Base-by-base conservation (phyloP, 805 yeast genomes). In the Candida nanaspora region DNA sequence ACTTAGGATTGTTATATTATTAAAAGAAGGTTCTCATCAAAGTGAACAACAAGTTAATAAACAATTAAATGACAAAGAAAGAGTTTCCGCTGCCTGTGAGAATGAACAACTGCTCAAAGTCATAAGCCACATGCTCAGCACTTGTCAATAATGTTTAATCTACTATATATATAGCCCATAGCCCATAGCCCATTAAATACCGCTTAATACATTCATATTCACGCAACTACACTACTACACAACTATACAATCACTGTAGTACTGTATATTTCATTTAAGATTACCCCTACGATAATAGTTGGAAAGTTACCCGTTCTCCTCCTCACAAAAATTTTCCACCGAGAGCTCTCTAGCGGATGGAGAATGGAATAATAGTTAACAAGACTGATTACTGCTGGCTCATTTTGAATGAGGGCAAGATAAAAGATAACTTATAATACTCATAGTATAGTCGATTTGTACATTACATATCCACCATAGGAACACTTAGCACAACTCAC, bases 71-170 rank as follows among this genome's bases (percentile, higher is more conserved):
- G 99, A 93, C 58, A 93, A 93, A 64, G 99, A 93, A 63, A 70
- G 99, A 46, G 97, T 93, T 0, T 94, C 96, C 26, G 98, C 98
- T 22, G 99, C 99, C 0, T 89, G 98, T 61, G 98, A 93, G 56
- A 93, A 93, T 54, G 95, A 85, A 42, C 98, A 93, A 65, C 68
- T 93, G 33, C 65, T 89, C 31, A 74, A 80, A 25, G 99, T 93
- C n/a, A 84, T 93, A 30, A 83, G 88, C 49, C 87, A 83, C 47
- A 93, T 93, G 99, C 70, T 93, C 43, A 72, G 84, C 29, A 82
- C 93, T 3, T 93, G 98, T 55, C 65, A 63, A 41, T 72, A 48
- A 44, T n/a, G 20, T n/a, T n/a, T 8, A 21, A 13, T 7, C 6
- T 23, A 23, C 27, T 23, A n/a, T n/a, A n/a, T n/a, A n/a, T n/a